Evolutionary conservation across 805 yeast genomes (phyloP), one percentile per base, ranked within the genome.

Genomic region (Alloascoidea hylecoeti): DNA sequence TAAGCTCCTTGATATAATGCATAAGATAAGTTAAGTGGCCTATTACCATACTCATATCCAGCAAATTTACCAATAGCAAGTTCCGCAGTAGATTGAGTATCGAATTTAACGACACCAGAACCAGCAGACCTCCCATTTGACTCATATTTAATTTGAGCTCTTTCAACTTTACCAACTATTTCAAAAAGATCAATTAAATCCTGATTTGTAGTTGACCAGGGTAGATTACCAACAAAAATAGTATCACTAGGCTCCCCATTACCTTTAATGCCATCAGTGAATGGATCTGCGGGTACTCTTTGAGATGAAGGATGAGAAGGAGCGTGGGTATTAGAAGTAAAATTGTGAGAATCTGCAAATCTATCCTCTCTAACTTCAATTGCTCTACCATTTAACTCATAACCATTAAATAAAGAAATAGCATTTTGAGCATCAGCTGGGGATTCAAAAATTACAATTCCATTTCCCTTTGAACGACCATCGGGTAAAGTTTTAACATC

Each of bases 151-250:
- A 81, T 59, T 53, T 80, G 89, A 14, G 89, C 89, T 36, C 63
- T 66, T 27, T 56, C 61, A 12, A 81, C 81, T 38, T 66, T 57
- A 14, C 88, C 86, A 36, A 80, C 70, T 33, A 82, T 76, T 49
- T 78, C 88, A 49, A 81, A 81, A 39, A 81, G 62, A 44, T 81
- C 94, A 47, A 60, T 70, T 45, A 81, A 65, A 57, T 81, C 94
- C 39, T 77, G 73, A 44, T 71, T 72, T 19, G 79, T 70, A 5
- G 94, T 81, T 37, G 82, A 80, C 58, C 65, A 77, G 18, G 92
- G 92, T 49, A 81, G 61, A 58, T 82, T 81, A 27, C 61, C 66
- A 33, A 75, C 80, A 50, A 56, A 78, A 32, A 81, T 67, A 15
- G 66, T 60, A 23, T 58, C 66, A 19, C 70, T 75, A 39, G 64